Percentiles rank a stretch among this genome's conserved stretches.
Evolutionary conservation across 106 monocot genomes (phyloP).

Genomic region (Acanthochlamys bracteata): DNA sequence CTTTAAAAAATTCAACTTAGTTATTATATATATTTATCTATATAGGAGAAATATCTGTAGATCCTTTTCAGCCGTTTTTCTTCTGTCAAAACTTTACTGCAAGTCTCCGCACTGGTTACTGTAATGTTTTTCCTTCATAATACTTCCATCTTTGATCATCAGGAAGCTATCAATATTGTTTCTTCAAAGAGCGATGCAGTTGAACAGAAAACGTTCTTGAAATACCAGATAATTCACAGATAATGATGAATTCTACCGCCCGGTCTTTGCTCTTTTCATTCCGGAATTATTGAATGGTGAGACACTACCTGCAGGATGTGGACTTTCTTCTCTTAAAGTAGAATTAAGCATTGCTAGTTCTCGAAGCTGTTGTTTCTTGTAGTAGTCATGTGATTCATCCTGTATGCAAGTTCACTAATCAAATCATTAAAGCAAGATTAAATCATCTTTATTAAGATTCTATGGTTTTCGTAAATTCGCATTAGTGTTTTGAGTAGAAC

Average conservation of each 20-base stretch:
- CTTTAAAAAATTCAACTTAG: too few relatives aligned
- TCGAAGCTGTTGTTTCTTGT: constrained; percentile 83
- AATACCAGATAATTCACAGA: neutral
- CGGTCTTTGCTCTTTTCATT: constrained; percentile 87
- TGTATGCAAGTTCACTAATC: constrained; percentile 9
- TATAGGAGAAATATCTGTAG: too few relatives aligned
- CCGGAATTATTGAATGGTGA: constrained; percentile 71
- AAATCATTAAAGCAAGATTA: neutral
- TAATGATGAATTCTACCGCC: constrained; percentile 19
- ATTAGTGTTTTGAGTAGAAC: too few relatives aligned
- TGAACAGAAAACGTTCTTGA: neutral
- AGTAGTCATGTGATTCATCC: constrained; percentile 93
- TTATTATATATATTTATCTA: too few relatives aligned
- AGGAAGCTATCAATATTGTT: neutral
- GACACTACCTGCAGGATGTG: constrained; percentile 61
- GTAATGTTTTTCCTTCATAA: neutral
- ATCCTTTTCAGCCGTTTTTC: too few relatives aligned
- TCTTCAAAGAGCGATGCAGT: constrained; percentile 1
- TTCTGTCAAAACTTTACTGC: constrained; percentile 4
- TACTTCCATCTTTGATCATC: too few relatives aligned
- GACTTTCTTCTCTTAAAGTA: constrained; percentile 70
- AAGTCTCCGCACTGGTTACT: neutral
- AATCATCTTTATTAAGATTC: too few relatives aligned
- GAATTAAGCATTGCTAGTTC: constrained; percentile 90
- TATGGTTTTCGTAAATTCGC: too few relatives aligned